These are phyloP conservation scores for Xanthoconium purpureum DNA, from an alignment of 768 basidiomycete genomes.

Conservation along the genomic window DNA sequence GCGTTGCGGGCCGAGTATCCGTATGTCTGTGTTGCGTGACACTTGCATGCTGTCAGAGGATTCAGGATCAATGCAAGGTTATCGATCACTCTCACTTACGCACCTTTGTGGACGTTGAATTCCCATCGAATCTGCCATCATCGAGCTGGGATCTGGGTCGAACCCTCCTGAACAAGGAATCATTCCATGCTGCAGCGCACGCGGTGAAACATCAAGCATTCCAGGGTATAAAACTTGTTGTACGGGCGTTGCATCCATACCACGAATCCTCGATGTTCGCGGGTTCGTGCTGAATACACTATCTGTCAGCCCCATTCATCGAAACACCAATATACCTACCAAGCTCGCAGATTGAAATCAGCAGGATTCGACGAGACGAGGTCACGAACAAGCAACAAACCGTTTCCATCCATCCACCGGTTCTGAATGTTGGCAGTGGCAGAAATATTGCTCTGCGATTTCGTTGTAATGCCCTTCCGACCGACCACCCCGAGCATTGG, in stretches of 20 bases:
- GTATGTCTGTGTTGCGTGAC: neutral
- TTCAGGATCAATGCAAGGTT: neutral
- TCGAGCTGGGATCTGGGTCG: neutral
- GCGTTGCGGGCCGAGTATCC: neutral
- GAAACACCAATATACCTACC: neutral
- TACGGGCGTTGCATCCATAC: neutral
- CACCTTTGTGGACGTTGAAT: slow-evolving; percentile 7
- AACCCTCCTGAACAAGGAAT: neutral
- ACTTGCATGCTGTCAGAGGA: neutral
- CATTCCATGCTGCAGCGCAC: neutral
- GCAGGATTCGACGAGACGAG: slow-evolving; percentile 12
- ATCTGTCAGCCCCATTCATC: neutral
- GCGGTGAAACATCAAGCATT: neutral
- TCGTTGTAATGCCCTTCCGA: slow-evolving; percentile 18
- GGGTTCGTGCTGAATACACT: slow-evolving; percentile 3
- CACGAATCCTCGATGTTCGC: neutral
- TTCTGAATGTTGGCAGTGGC: slow-evolving; percentile 11
- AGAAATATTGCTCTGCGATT: slow-evolving; percentile 9
- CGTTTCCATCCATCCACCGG: neutral
- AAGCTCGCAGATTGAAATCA: slow-evolving; percentile 17
- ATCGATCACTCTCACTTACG: slow-evolving; percentile 5
- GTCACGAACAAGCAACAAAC: slow-evolving; percentile 13
- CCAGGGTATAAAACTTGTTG: slow-evolving; percentile 6
- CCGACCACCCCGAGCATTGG: slow-evolving; percentile 3
- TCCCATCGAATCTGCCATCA: neutral